Percentiles rank a stretch among this genome's conserved stretches.
Evolutionary conservation across 148 eudicot genomes (phyloP).

Genomic region (Rhododendron mucronatum): DNA sequence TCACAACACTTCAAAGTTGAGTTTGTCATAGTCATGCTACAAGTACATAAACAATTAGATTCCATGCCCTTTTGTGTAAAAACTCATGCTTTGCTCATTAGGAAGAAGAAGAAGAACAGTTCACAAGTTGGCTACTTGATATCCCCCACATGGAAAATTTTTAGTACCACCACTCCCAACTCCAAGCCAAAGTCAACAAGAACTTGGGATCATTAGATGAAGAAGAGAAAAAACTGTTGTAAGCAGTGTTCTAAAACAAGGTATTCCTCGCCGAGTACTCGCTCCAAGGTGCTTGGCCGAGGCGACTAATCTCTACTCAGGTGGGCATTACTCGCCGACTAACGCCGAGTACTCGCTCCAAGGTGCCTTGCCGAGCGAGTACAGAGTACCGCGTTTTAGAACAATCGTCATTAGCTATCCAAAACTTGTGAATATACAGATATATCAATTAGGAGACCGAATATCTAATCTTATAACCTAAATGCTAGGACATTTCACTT

Average conservation of each 20-base stretch:
- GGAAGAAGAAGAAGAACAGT: not conserved
- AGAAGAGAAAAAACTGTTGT: not conserved
- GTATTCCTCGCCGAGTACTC: too few relatives aligned
- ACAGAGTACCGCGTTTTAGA: too few relatives aligned
- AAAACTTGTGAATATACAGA: not conserved
- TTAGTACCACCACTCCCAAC: not conserved
- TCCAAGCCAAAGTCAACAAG: not conserved
- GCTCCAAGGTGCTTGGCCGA: too few relatives aligned
- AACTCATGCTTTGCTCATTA: not conserved
- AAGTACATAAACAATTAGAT: not conserved
- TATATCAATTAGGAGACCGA: not conserved
- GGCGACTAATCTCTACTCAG: too few relatives aligned
- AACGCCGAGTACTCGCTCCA: too few relatives aligned
- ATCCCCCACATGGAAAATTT: not conserved
- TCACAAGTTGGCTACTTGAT: not conserved
- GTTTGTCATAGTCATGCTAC: not conserved
- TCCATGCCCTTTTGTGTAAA: not conserved
- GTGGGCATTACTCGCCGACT: too few relatives aligned
- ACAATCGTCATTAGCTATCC: not conserved
- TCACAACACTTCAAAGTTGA: not conserved
- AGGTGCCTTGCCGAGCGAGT: too few relatives aligned
- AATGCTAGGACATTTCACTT: not conserved
- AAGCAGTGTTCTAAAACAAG: not conserved
- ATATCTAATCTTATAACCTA: not conserved
- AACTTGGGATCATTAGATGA: not conserved